Base-by-base conservation (phyloP, 164 flowering plant species). In the Protea cynaroides region DNA sequence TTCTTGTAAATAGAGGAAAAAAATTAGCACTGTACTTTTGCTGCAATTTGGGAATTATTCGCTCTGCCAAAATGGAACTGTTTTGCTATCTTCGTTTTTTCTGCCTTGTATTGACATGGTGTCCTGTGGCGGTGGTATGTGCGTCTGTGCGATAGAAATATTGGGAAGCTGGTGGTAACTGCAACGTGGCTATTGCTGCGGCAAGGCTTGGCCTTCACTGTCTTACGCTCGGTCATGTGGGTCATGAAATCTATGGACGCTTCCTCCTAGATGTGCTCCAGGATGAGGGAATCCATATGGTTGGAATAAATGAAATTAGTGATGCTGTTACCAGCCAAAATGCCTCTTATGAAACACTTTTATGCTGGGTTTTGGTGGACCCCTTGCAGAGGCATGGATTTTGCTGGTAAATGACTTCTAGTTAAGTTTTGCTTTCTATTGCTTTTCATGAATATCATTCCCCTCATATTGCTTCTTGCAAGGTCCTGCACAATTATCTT, bases 81-180 rank as follows among this genome's bases (percentile, higher is more conserved):
- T n/a, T 49, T 49, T 14, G 18, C 18, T 49, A 49, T 49, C 2
- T 12, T 49, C 52, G 15, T 4, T 14, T 49, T 49, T 12, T n/a
- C n/a, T 18, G 18, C 4, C 17, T 15, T 34, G 7, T 61, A 22
- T 56, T 29, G 25, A 44, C 34, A 37, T 57, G 66, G 14, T 25
- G 44, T 54, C 50, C 29, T 24, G 18, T 69, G 7, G n/a, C 59
- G 9, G 47, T 37, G 51, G 44, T 40, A n/a, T 36, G 7, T 72
- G 65, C 63, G 64, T 69, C 21, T 69, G 58, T 29, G 46, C 25
- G 29, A 29, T 74, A 94, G 99, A 62, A 72, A 75, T 84, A 71
- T 69, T 94, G 99, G 99, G 99, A 94, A 84, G 99, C 99, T 72
- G 99, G 96, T 67, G 99, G 99, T 4, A 92, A 86, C 78, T 89